Conservation (phyloP, 1,284 basidiomycete genomes). For the Moniliophthora roreri region DNA sequence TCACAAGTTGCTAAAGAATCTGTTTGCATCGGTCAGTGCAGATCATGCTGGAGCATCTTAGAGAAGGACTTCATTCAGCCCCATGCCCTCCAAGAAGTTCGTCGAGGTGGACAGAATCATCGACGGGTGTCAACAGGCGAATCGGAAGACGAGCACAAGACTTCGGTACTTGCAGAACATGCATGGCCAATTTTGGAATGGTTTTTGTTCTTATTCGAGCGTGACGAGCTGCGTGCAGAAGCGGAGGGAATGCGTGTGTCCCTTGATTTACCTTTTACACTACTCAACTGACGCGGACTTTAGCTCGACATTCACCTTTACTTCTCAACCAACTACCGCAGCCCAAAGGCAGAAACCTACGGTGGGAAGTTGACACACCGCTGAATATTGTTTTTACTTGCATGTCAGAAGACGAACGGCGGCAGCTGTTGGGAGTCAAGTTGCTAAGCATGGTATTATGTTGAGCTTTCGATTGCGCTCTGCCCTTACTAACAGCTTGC, state of each 20-base stretch:
- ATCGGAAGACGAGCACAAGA: slow-evolving; percentile 23
- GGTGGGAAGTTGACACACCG: slow-evolving; percentile 59
- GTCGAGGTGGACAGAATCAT: slow-evolving; percentile 12
- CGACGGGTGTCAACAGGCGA: slow-evolving; percentile 22
- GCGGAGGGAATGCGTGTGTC: slow-evolving; percentile 31
- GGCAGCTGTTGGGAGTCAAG: slow-evolving; percentile 45
- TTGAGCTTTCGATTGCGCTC: slow-evolving; percentile 1
- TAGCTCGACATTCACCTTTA: slow-evolving; percentile 57
- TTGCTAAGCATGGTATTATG: slow-evolving; percentile 54
- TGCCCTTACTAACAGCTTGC: slow-evolving; percentile 7
- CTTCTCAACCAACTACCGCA: slow-evolving; percentile 67
- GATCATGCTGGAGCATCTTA: slow-evolving; percentile 62
- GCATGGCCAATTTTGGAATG: slow-evolving; percentile 69
- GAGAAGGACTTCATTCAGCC: slow-evolving; percentile 49
- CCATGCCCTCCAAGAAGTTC: slow-evolving; percentile 12
- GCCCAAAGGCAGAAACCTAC: slow-evolving; percentile 43
- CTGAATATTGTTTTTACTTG: slow-evolving; percentile 57
- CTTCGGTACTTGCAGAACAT: slow-evolving; percentile 46
- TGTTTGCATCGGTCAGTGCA: slow-evolving; percentile 48
- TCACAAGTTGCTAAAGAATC: slow-evolving; percentile 58
- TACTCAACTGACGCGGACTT: slow-evolving; percentile 6
- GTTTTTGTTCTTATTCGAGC: slow-evolving; percentile 64
- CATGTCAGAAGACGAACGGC: slow-evolving; percentile 39
- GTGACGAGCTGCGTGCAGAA: slow-evolving; percentile 47
- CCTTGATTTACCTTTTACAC: slow-evolving; percentile 15